Base-by-base conservation (phyloP, 805 yeast species). In the Cyberlindnera xylosilytica region DNA sequence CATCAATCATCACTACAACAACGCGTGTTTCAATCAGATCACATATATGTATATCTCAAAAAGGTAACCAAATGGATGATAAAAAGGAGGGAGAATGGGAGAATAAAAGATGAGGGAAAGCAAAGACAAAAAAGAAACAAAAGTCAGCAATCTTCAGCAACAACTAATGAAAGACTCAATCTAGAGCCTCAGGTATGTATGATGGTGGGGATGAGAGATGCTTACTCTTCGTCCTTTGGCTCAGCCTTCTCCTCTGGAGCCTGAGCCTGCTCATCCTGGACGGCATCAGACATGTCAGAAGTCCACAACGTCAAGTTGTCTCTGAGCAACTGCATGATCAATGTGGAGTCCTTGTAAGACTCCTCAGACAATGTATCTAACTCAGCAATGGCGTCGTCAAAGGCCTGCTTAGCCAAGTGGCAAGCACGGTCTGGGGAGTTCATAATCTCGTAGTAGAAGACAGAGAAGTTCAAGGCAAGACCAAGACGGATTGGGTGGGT, bases 231-330 rank as follows among this genome's bases (percentile, higher is more conserved):
- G 38, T 61, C 64, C 48, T 55, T 56, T 38, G 55, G 45, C 38
- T 56, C 62, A 31, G 53, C 33, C 53, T 63, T 59, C 48, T 65
- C 64, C 49, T 63, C 69, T 40, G 62, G 60, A 29, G 56, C 53
- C 32, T 53, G 65, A 39, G 62, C 60, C 40, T 57, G 64, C 51
- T 77, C 83, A 44, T 78, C 81, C 60, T 74, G 80, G 51, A 79
- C 80, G 49, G 89, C 82, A 69, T 86, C 91, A 39, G 90, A 83
- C 83, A 87, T 85, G 65, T 88, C 97, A 38, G 87, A 81, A 56
- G 96, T 89, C 99, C 99, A 91, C 75, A 91, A 81, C 54, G 98
- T 91, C 75, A 91, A 78, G 81, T 91, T 91, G 73, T 93, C 98
- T 76, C 97, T 86, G 68, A 93, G 82, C 68, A 93, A 82, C 81